Evolutionary conservation across 2,329 filamentous ascomycete species (phyloP), one percentile per base, ranked within the genome.

Genomic region (Mariannaea sp.): DNA sequence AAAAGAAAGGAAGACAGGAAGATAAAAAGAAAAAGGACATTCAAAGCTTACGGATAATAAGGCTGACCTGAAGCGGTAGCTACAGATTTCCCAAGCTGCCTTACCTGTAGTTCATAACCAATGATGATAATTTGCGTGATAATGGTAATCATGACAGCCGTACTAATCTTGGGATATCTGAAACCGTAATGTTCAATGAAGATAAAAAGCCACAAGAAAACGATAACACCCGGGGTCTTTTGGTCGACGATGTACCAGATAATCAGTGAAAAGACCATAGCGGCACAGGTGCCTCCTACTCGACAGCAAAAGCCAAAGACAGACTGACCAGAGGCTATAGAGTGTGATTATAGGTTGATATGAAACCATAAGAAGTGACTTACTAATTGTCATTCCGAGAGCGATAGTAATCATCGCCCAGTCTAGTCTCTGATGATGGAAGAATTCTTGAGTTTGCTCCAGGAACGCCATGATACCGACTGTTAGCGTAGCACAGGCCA

Each of bases 81-180:
- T 8, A 17, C 17, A 13, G 24, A n/a, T n/a, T n/a, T n/a, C n/a
- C n/a, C n/a, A 33, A 35, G 12, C 14, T 17, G 3, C 9, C 46
- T 47, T 38, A 56, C 54, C 54, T 57, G 55, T 13, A 57, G 55
- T n/a, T 54, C 55, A 33, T 57, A 57, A 3, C 40, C 55, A 20
- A 57, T 47, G 20, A 57, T 57, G 16, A 57, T 36, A 12, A 54
- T 57, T 12, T 54, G 45, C 2, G 55, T 57, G 14, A 57, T 50
- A 14, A 57, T 44, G 8, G 55, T 45, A 22, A 57, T 54, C 5
- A 54, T 46, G 7, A 50, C 46, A 12, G n/a, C n/a, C n/a, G 55
- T 50, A 7, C 51, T 46, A 26, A 57, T 57, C 50, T 57, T 57
- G 17, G 54, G 30, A 20, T 57, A 54, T 2, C 41, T 50, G 42